Base-by-base conservation (phyloP, 176 grass and related monocot genomes). In the Oryza brachyantha region DNA sequence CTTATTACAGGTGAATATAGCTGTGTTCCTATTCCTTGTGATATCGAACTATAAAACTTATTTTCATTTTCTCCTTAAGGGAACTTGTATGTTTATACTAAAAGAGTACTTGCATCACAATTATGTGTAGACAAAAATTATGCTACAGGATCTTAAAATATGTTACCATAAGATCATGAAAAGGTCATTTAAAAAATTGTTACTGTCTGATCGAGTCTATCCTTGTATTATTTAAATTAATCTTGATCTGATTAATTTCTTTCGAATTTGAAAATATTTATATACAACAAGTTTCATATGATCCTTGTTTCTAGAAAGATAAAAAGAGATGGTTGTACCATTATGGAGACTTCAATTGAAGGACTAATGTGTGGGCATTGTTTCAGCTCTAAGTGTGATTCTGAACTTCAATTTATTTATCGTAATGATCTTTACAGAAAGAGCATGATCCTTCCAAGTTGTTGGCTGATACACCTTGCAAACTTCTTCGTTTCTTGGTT, bases 381-480 rank as follows among this genome's bases (percentile, higher is more conserved):
- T 87, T 77, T 87, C 28, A 28, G 36, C 37, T 73, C 16, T 66
- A 29, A 74, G 16, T 39, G 17, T 68, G 64, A 39, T 66, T 36
- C 55, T 12, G 32, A 19, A 50, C 21, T 63, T 85, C 25, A 67
- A 60, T 46, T 29, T 58, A 29, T 10, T 75, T 31, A 31, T 75
- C 54, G 41, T 71, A 50, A 74, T 81, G 38, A 14, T 66, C 4
- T 66, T 90, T 88, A 46, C 82, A 99, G 96, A 99, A 95, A 77
- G 96, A 99, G 50, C 96, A 99, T 1, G 96, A 99, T 87, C 96
- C 96, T 83, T 99, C 96, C 60, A 99, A 94, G 64, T 80, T 99
- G 77, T 64, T 95, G 55, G 96, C 96, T 81, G 96, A 99, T 79
- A 99, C 96, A 77, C 92, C 96, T 24, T 99, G 92, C 88, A 99